phyloP scores from a whole-genome alignment of 208 protist genomes.

The Acanthamoeba lenticulata region DNA sequence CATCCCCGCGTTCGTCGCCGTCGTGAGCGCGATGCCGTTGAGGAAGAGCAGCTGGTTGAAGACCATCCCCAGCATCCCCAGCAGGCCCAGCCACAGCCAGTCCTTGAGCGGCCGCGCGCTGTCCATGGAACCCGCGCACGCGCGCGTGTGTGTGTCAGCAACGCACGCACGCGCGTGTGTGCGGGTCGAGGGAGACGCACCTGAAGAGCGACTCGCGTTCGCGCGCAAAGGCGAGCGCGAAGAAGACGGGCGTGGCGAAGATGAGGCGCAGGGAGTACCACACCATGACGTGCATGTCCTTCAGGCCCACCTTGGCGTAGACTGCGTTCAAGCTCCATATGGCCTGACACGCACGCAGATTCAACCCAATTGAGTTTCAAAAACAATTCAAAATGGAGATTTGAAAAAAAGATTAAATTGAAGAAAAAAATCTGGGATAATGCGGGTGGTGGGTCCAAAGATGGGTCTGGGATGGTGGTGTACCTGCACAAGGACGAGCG shows the following conservation, averaged over 20 bases:
- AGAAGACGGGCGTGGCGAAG: conserved; percentile 2
- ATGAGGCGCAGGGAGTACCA: conserved; percentile 18
- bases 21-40: background rate
- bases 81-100: background rate
- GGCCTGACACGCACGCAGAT: background rate
- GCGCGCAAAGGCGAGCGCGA: background rate
- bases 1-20: background rate
- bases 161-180: background rate
- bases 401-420: too few relatives aligned
- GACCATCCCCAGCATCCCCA: background rate
- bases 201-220: conserved; percentile 14
- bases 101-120: background rate
- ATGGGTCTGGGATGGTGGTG: background rate
- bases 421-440: background rate
- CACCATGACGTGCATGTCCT: conserved; percentile 24
- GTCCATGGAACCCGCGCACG: background rate
- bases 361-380: background rate
- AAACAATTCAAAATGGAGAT: background rate
- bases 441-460: background rate
- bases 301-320: background rate
- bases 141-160: background rate
- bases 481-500: background rate
- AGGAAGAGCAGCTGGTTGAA: conserved; percentile 15
- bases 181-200: too few relatives aligned
- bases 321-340: background rate